phyloP scores from a whole-genome alignment of 2,329 filamentous ascomycete species.

The Dactylellina cionopaga region DNA sequence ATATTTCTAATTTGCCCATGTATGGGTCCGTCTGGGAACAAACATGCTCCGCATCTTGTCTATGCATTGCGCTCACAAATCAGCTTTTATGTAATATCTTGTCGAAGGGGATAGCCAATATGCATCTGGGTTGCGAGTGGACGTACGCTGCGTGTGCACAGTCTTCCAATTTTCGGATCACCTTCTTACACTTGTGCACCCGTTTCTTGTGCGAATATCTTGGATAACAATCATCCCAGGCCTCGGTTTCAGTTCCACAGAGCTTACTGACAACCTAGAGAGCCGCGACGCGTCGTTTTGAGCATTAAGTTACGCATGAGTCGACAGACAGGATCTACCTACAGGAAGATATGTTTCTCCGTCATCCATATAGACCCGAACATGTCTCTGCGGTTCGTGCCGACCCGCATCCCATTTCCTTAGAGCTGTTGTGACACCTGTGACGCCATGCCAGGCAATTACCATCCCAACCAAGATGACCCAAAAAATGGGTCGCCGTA shows the following conservation, averaged over 20 bases:
- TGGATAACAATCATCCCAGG: constrained; percentile 44
- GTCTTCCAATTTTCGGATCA: constrained; percentile 32
- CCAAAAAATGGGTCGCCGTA: constrained; percentile 48
- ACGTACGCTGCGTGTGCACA: constrained; percentile 46
- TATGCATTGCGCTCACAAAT: neutral
- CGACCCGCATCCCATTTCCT: constrained; percentile 39
- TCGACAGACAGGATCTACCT: neutral
- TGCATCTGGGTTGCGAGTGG: no score
- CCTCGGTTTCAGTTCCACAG: constrained; percentile 25
- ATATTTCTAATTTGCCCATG: constrained; percentile 16
- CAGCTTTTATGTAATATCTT: no score
- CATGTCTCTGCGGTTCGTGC: constrained; percentile 27
- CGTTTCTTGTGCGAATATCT: constrained; percentile 49
- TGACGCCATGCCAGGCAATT: constrained; percentile 45
- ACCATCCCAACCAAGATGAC: constrained; percentile 45
- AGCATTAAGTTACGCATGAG: neutral
- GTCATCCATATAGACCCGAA: constrained; percentile 31
- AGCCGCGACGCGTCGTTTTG: neutral
- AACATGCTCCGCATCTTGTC: constrained; percentile 42
- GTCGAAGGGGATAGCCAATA: no score
- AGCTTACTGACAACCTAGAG: constrained; percentile 36
- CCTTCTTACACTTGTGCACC: constrained; percentile 39
- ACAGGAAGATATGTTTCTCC: constrained; percentile 32
- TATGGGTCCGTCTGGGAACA: constrained; percentile 35
- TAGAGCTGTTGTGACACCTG: constrained; percentile 43